Evolutionary conservation across 2,329 filamentous ascomycete species (phyloP).

Genomic region (Trichoderma pleuroti): DNA sequence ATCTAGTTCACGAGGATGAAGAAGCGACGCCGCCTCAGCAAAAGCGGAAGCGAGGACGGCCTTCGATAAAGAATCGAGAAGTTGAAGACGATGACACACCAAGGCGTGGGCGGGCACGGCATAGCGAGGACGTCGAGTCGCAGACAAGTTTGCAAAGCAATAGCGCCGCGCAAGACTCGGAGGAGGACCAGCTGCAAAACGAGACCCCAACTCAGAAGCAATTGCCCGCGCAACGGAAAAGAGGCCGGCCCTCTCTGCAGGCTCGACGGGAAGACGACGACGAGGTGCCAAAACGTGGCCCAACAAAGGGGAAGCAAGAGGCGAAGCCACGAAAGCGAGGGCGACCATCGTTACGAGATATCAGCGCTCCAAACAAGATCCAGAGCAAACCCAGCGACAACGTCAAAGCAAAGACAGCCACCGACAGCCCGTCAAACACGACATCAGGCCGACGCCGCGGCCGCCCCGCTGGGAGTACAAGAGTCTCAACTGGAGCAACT

Average conservation of each 20-base stretch:
- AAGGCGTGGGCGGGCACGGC: constrained; percentile 8
- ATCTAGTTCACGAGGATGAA: neutral
- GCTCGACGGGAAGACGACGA: constrained; percentile 1
- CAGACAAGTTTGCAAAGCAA: constrained; percentile 8
- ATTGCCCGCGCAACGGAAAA: constrained; percentile 19
- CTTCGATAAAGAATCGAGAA: constrained; percentile 26
- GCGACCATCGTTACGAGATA: constrained; percentile 23
- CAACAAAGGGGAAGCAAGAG: neutral
- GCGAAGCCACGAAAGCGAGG: constrained; percentile 23
- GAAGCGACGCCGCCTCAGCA: constrained; percentile 22
- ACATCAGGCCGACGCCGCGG: neutral
- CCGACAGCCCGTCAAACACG: neutral
- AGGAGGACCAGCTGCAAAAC: constrained; percentile 20
- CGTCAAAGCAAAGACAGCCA: neutral
- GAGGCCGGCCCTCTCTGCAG: constrained; percentile 24
- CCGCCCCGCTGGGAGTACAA: constrained; percentile 5
- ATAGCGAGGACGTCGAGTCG: neutral
- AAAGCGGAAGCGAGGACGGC: constrained; percentile 37
- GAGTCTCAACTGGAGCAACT: neutral
- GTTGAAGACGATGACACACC: constrained; percentile 13
- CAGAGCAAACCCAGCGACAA: neutral
- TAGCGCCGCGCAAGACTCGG: constrained; percentile 14
- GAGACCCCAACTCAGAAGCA: constrained; percentile 20
- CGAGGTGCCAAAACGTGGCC: neutral
- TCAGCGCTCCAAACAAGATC: neutral